Evolutionary conservation across 2,329 filamentous ascomycete genomes (phyloP).

Genomic region (Exophiala bonariae): DNA sequence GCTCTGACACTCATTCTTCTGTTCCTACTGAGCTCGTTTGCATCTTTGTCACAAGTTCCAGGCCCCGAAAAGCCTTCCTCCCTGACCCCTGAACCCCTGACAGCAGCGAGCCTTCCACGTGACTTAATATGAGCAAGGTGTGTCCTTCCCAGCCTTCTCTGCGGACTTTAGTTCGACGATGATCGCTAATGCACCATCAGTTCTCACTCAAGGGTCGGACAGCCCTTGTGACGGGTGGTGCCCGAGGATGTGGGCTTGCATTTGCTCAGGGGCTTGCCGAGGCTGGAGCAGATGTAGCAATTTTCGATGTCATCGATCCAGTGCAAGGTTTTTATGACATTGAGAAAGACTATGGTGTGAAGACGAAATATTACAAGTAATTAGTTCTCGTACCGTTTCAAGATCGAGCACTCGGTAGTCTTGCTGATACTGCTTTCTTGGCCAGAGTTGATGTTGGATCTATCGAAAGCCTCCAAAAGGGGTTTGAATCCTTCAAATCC

Average conservation of each 20-base stretch:
- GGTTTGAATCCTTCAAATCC: constrained; percentile 35
- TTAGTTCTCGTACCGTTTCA: background rate
- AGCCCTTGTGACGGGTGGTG: constrained; percentile 49
- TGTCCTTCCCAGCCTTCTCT: background rate
- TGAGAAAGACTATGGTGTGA: constrained; percentile 42
- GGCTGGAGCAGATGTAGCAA: constrained; percentile 46
- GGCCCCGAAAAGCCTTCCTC: too few relatives aligned
- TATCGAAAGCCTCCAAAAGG: constrained; percentile 31
- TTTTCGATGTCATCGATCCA: constrained; percentile 49
- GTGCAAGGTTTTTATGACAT: constrained; percentile 41
- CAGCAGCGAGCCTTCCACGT: constrained; percentile 6
- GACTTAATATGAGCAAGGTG: constrained; percentile 14
- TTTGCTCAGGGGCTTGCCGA: constrained; percentile 48
- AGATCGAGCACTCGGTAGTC: background rate
- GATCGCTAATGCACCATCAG: constrained; percentile 29
- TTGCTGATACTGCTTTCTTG: background rate
- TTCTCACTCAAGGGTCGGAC: constrained; percentile 52
- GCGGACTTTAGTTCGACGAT: background rate
- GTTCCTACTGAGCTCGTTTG: too few relatives aligned
- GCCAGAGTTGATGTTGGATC: constrained; percentile 43
- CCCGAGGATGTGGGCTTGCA: constrained; percentile 46
- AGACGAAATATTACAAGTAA: constrained; percentile 41
- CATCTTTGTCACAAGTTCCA: too few relatives aligned
- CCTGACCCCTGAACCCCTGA: too few relatives aligned
- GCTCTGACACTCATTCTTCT: too few relatives aligned